These are phyloP conservation scores for Leptographium radiaticola DNA, from an alignment of 2,329 filamentous ascomycete genomes.

Conservation along the genomic window DNA sequence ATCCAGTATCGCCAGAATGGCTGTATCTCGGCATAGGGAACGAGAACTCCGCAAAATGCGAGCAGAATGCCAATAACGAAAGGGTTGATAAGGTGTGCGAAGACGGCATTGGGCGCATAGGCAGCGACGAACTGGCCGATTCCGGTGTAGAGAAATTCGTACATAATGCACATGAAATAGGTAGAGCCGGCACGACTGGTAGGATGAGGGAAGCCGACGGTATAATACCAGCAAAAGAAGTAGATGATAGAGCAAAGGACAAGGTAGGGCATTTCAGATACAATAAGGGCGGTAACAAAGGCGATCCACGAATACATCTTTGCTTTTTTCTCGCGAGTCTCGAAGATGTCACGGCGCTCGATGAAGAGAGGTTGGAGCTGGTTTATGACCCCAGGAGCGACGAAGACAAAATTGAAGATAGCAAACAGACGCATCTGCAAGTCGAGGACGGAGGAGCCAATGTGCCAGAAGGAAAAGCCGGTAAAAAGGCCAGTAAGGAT, in stretches of 20 bases:
- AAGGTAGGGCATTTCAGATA: conserved; percentile 52
- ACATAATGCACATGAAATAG: conserved; percentile 42
- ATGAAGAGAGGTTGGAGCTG: conserved; percentile 62
- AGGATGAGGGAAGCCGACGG: conserved; percentile 34
- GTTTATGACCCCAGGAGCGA: conserved; percentile 52
- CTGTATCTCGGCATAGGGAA: conserved; percentile 49
- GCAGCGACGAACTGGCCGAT: conserved; percentile 51
- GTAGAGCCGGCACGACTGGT: conserved; percentile 39
- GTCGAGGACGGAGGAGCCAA: conserved; percentile 26
- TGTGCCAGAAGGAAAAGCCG: conserved; percentile 48
- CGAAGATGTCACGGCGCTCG: conserved; percentile 52
- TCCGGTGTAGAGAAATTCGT: conserved; percentile 46
- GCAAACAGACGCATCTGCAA: conserved; percentile 58
- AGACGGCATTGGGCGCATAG: conserved; percentile 47
- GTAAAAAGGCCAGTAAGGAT: conserved; percentile 43
- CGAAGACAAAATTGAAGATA: conserved; percentile 56
- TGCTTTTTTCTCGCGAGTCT: conserved; percentile 55
- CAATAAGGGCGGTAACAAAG: conserved; percentile 51
- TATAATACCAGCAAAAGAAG: conserved; percentile 31
- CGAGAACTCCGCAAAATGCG: conserved; percentile 62
- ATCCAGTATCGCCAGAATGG: conserved; percentile 58
- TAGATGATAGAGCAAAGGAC: conserved; percentile 37
- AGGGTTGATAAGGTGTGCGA: conserved; percentile 44
- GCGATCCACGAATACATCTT: conserved; percentile 58
- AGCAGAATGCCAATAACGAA: conserved; percentile 44